These are phyloP conservation scores for Colletotrichum spinosum DNA, from an alignment of 2,329 filamentous ascomycete genomes.

Conservation along the genomic window DNA sequence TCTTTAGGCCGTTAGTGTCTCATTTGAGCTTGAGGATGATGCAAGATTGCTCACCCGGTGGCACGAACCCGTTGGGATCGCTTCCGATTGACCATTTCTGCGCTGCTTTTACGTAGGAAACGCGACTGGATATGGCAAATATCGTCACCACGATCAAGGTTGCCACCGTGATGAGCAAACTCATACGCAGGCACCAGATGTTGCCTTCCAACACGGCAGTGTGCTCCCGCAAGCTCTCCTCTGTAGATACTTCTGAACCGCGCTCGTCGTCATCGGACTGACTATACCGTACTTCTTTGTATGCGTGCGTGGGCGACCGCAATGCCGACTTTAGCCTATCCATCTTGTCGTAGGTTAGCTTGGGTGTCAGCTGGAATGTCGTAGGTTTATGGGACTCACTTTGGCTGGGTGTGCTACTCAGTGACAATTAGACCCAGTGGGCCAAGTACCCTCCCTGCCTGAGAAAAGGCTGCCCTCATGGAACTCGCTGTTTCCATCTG, in stretches of 20 bases:
- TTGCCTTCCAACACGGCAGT: conserved; percentile 12
- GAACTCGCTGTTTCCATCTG: too few relatives aligned
- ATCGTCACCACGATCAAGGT: not conserved
- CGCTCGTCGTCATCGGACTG: conserved; percentile 26
- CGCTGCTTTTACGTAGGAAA: conserved; percentile 2
- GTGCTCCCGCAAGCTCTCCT: conserved; percentile 16
- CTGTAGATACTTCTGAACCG: not conserved
- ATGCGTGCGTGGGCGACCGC: conserved; percentile 6
- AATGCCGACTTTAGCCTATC: conserved; percentile 4
- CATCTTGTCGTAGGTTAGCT: not conserved
- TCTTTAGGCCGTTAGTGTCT: not conserved
- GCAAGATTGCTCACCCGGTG: conserved; percentile 6
- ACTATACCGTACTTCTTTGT: conserved; percentile 17
- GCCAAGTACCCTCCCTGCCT: too few relatives aligned
- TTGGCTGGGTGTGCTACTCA: too few relatives aligned
- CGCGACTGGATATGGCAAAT: conserved; percentile 10
- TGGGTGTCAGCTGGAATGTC: not conserved
- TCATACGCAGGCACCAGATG: conserved; percentile 24
- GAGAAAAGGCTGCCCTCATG: too few relatives aligned
- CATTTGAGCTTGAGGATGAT: too few relatives aligned
- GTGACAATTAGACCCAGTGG: too few relatives aligned
- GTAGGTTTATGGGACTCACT: not conserved
- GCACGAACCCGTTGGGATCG: conserved; percentile 27
- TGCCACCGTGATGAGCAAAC: conserved; percentile 4
- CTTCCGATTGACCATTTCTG: conserved; percentile 16